Conservation (phyloP, 2,329 filamentous ascomycete species). For the Aspergillus brunneoviolaceus region DNA sequence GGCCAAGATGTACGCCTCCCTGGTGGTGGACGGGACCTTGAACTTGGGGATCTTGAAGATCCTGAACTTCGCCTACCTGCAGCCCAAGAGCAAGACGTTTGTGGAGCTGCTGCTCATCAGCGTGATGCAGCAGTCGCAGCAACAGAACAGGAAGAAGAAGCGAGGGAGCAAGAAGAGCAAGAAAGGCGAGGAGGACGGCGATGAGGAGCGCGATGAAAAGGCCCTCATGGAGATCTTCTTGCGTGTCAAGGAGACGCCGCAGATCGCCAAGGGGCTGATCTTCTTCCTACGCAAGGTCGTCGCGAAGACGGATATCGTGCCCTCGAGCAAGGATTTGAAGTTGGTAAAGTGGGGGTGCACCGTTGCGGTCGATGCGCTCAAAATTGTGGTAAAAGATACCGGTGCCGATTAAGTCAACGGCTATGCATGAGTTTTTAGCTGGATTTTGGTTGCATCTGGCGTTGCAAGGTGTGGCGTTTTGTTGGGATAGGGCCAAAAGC, state of each 20-base stretch:
- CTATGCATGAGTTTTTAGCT: background rate
- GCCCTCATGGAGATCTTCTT: conserved; percentile 66
- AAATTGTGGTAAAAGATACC: conserved; percentile 28
- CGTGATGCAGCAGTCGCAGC: conserved; percentile 67
- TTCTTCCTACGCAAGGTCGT: conserved; percentile 79
- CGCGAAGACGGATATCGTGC: conserved; percentile 59
- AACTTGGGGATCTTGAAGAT: conserved; percentile 58
- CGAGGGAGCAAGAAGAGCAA: conserved; percentile 24
- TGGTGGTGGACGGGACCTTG: conserved; percentile 62
- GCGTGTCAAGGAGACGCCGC: conserved; percentile 61
- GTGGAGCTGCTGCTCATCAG: conserved; percentile 78
- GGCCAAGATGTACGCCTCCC: conserved; percentile 63
- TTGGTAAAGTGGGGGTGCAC: conserved; percentile 49
- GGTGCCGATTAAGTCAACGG: background rate
- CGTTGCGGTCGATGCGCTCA: conserved; percentile 43
- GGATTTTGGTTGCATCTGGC: background rate
- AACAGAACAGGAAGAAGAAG: conserved; percentile 38
- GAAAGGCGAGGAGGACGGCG: conserved; percentile 24
- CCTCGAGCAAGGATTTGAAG: conserved; percentile 53
- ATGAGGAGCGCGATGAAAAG: conserved; percentile 50
- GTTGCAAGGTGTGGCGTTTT: background rate
- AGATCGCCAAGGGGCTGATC: conserved; percentile 70
- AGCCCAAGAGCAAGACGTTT: conserved; percentile 73
- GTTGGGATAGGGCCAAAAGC: conserved; percentile 33
- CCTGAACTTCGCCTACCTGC: conserved; percentile 75